A percentile compares a stretch with the other conserved stretches of the same genome.
phyloP scores from a whole-genome alignment of 148 eudicot species.

The Cornus florida region DNA sequence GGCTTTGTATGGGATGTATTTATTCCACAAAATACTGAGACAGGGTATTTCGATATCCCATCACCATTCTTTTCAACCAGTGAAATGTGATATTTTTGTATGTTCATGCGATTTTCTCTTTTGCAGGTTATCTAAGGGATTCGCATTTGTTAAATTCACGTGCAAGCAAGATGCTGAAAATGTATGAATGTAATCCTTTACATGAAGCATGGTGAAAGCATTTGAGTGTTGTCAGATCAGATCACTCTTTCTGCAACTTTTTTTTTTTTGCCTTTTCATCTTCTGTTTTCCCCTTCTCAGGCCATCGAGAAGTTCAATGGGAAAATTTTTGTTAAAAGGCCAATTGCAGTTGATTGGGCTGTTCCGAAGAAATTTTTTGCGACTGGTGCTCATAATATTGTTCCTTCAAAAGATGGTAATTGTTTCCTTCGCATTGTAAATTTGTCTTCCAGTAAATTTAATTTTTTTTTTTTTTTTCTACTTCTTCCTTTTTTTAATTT shows the following conservation, averaged over 20 bases:
- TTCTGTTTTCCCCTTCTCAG: slow-evolving; percentile 32
- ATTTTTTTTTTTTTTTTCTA: background rate
- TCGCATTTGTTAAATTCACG: slow-evolving; percentile 92
- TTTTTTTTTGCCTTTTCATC: background rate
- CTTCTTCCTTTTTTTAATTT: no score
- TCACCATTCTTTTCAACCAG: slow-evolving; percentile 6
- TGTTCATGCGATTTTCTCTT: slow-evolving; percentile 19
- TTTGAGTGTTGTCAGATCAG: background rate
- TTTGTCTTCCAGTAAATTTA: background rate
- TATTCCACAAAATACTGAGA: slow-evolving; percentile 79
- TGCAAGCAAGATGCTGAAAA: slow-evolving; percentile 92
- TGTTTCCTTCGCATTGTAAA: background rate
- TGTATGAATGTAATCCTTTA: slow-evolving; percentile 38
- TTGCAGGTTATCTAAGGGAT: slow-evolving; percentile 80
- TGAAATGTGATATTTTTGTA: slow-evolving; percentile 2
- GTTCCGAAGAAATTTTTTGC: slow-evolving; percentile 79
- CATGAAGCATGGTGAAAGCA: background rate
- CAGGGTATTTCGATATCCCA: slow-evolving; percentile 48
- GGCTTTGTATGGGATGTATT: slow-evolving; percentile 96
- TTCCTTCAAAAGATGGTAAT: slow-evolving; percentile 61
- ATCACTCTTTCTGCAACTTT: background rate
- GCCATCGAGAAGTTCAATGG: slow-evolving; percentile 92
- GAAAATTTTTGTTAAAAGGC: slow-evolving; percentile 52
- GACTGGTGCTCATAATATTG: slow-evolving; percentile 37
- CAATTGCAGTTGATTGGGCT: slow-evolving; percentile 98